Conservation (phyloP, 306 rosid species). For the Pueraria montana region DNA sequence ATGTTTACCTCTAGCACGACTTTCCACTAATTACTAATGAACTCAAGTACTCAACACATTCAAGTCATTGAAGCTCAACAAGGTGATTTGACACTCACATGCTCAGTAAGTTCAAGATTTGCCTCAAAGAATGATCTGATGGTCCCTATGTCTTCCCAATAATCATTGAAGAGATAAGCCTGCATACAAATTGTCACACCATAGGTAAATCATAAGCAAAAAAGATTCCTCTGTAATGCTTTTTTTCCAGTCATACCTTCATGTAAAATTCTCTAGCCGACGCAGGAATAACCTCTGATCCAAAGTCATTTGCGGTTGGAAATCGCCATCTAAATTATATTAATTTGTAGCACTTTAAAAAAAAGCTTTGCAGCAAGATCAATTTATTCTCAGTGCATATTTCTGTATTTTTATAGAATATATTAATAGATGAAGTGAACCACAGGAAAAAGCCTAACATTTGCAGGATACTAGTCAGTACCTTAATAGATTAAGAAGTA, state of each 20-base stretch:
- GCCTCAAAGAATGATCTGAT: constrained; percentile 96
- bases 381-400: constrained; percentile 28
- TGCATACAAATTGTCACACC: constrained; percentile 49
- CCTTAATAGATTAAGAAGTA: constrained; percentile 92
- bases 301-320: constrained; percentile 98
- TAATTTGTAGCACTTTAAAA: constrained; percentile 47
- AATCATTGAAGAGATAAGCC: constrained; percentile 98
- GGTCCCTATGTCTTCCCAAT: constrained; percentile 99
- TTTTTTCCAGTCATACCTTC: constrained; percentile 62
- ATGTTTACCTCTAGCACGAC: constrained; percentile 20
- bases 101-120: constrained; percentile 92
- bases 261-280: constrained; percentile 87
- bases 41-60: background rate
- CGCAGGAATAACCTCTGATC: constrained; percentile 97
- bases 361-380: constrained; percentile 35
- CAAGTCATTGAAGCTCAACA: constrained; percentile 26
- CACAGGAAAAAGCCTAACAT: constrained; percentile 21
- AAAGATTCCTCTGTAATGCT: background rate
- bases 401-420: constrained; percentile 51
- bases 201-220: constrained; percentile 29
- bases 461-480: constrained; percentile 39
- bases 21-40: constrained; percentile 30
- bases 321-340: constrained; percentile 86
- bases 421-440: constrained; percentile 55
- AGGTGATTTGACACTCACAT: constrained; percentile 65